Evolutionary conservation across 805 yeast species (phyloP).

Genomic region (Candida maltosa): DNA sequence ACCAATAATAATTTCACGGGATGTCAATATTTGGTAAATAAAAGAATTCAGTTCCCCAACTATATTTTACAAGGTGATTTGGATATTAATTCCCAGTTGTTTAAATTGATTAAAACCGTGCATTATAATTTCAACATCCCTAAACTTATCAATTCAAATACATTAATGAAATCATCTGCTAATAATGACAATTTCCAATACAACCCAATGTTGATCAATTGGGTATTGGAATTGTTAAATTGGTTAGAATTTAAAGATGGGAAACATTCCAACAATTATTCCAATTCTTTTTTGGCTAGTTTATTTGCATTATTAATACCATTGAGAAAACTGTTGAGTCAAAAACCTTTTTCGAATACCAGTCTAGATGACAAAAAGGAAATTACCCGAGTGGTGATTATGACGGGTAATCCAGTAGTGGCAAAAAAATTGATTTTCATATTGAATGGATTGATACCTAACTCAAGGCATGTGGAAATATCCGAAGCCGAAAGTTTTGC

Average conservation of each 20-base stretch:
- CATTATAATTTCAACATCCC: slow-evolving; percentile 44
- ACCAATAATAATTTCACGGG: slow-evolving; percentile 3
- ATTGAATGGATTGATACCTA: slow-evolving; percentile 46
- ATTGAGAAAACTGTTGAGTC: slow-evolving; percentile 28
- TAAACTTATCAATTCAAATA: slow-evolving; percentile 38
- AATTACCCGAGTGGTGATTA: slow-evolving; percentile 48
- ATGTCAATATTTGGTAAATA: slow-evolving; percentile 25
- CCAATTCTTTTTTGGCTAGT: slow-evolving; percentile 43
- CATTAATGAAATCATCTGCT: slow-evolving; percentile 29
- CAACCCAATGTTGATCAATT: slow-evolving; percentile 40
- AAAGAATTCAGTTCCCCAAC: slow-evolving; percentile 35
- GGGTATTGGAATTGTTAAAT: slow-evolving; percentile 50
- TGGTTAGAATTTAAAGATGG: slow-evolving; percentile 59
- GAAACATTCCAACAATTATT: slow-evolving; percentile 8
- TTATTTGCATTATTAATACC: slow-evolving; percentile 46
- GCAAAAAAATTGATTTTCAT: slow-evolving; percentile 58
- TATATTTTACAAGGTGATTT: slow-evolving; percentile 39
- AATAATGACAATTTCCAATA: slow-evolving; percentile 12
- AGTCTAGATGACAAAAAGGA: slow-evolving; percentile 21
- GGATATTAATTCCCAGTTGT: slow-evolving; percentile 39
- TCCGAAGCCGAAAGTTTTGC: slow-evolving; percentile 2
- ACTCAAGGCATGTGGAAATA: no score
- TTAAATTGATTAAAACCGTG: slow-evolving; percentile 34
- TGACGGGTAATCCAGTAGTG: slow-evolving; percentile 59
- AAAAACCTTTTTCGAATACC: slow-evolving; percentile 27